Percentiles rank a stretch among this genome's conserved stretches.
phyloP scores from a whole-genome alignment of 805 yeast species.

The Spathaspora gorwiae region DNA sequence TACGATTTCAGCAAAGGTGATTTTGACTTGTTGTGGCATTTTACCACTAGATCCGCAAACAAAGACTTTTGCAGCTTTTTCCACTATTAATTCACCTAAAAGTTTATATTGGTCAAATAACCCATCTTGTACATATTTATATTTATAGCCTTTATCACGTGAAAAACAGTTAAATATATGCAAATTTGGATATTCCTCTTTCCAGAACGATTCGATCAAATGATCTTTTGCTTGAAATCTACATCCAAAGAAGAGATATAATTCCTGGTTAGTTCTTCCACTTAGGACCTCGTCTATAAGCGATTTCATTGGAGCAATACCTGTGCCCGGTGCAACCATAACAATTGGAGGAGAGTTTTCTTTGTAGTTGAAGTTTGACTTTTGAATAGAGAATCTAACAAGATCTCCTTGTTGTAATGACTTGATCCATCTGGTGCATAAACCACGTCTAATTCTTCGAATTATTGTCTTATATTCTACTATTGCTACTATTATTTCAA shows the following conservation, averaged over 20 bases:
- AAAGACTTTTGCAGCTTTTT: constrained; percentile 59
- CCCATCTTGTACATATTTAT: constrained; percentile 71
- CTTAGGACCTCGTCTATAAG: constrained; percentile 43
- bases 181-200: constrained; percentile 21
- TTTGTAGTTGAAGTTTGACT: constrained; percentile 26
- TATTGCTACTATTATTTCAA: constrained; percentile 76
- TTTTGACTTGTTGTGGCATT: constrained; percentile 86
- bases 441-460: constrained; percentile 69
- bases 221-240: constrained; percentile 63
- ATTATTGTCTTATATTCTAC: constrained; percentile 85
- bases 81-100: constrained; percentile 50
- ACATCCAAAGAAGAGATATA: constrained; percentile 72
- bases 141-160: constrained; percentile 37
- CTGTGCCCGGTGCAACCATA: constrained; percentile 91
- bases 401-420: constrained; percentile 43
- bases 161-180: constrained; percentile 41
- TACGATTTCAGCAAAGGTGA: constrained; percentile 68
- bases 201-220: constrained; percentile 59
- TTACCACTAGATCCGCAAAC: constrained; percentile 92
- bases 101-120: constrained; percentile 47
- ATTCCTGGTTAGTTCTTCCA: constrained; percentile 17
- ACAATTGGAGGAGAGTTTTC: constrained; percentile 43
- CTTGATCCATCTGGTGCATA: constrained; percentile 76
- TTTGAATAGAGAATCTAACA: constrained; percentile 50
- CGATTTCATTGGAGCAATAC: constrained; percentile 88